These are phyloP conservation scores for Mortierella alpina DNA, from an alignment of 192 early-diverging fungal species.

Conservation along the genomic window DNA sequence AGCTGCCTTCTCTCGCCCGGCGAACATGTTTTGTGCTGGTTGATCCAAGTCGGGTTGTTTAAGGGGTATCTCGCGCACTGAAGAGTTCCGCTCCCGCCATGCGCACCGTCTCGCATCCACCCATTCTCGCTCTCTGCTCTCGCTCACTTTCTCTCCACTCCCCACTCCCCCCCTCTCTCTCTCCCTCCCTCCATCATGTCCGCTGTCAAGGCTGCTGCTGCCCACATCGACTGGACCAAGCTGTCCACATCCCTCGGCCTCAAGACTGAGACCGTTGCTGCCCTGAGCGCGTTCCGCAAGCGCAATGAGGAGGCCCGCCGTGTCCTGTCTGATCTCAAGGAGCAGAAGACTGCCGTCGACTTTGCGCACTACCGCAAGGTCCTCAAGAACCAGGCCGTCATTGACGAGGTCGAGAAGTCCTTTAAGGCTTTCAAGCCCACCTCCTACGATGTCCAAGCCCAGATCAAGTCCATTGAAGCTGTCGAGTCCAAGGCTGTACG, in stretches of 20 bases:
- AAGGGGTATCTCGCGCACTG: no score
- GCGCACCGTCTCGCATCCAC: no score
- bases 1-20: no score
- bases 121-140: slow-evolving; percentile 5
- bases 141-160: slow-evolving; percentile 4
- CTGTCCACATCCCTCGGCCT: slow-evolving; percentile 82
- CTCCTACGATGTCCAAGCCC: slow-evolving; percentile 84
- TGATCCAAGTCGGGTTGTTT: no score
- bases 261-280: slow-evolving; percentile 89
- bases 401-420: slow-evolving; percentile 92
- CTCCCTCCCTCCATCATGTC: slow-evolving; percentile 32
- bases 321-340: slow-evolving; percentile 83
- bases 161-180: slow-evolving; percentile 9
- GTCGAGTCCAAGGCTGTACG: slow-evolving; percentile 84
- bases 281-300: slow-evolving; percentile 92
- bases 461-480: slow-evolving; percentile 83
- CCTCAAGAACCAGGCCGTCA: slow-evolving; percentile 91
- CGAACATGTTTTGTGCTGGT: no score
- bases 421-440: slow-evolving; percentile 82
- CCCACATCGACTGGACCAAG: slow-evolving; percentile 89
- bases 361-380: slow-evolving; percentile 88
- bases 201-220: slow-evolving; percentile 63
- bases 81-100: no score
- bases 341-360: slow-evolving; percentile 84
- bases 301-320: slow-evolving; percentile 93